Evolutionary conservation across 441 rosid genomes (phyloP), one percentile per base, ranked within the genome.

Genomic region (Jatropha podagrica): DNA sequence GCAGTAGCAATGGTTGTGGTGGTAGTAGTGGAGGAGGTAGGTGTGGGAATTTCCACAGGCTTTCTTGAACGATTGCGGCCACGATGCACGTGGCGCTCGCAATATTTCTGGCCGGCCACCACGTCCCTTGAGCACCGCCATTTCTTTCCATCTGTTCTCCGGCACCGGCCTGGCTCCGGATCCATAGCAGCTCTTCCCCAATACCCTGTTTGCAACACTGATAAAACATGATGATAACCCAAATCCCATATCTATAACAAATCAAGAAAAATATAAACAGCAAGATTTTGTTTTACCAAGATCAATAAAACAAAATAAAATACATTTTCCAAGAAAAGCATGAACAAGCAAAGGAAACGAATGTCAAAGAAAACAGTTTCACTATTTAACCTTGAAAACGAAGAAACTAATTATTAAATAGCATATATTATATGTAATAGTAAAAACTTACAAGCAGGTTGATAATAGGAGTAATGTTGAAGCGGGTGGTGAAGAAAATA

Each of bases 21-120:
- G 26, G 79, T 66, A 78, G 49, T 18, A 13, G 77, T 18, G 71
- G 86, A 44, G 23, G 82, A 44, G 68, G 68, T 74, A 27, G 89
- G 76, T 20, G 90, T 85, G 85, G 94, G 90, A 86, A 85, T 85
- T 92, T 96, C 98, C 97, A 92, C 97, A 87, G 92, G 98, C 97
- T 96, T 96, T 96, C 97, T 96, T 92, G 98, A 93, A 93, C 99
- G 99, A 91, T 88, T 94, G 85, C 98, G 97, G 90, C 99, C 97
- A 72, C 97, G 97, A 84, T 94, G 97, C 83, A 91, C 82, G 89
- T 93, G 94, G 92, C 98, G 98, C 89, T 96, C 96, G 81, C 99
- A 96, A 83, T 92, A 96, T 85, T 96, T 96, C 79, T 93, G 92
- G 49, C 97, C 97, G 3, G 80, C 84, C 75, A 92, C 95, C 76